phyloP scores from a whole-genome alignment of 352 stramenopile species.

The Phytophthora fragariaefolia region DNA sequence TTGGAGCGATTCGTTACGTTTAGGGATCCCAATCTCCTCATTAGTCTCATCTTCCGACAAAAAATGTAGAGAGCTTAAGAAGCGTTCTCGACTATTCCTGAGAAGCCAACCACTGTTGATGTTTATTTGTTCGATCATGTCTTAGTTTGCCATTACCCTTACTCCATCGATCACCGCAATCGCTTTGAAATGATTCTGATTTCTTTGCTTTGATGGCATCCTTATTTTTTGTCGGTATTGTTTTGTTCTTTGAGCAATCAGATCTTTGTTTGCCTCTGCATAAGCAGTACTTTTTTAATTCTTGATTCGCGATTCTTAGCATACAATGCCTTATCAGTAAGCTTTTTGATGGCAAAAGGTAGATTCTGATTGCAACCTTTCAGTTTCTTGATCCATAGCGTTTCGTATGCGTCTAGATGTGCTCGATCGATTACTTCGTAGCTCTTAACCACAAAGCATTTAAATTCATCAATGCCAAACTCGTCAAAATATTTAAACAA shows the following conservation, averaged over 20 bases:
- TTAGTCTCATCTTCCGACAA: too few relatives aligned
- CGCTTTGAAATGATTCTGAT: neutral
- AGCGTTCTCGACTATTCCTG: too few relatives aligned
- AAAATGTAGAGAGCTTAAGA: too few relatives aligned
- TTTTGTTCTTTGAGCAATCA: constrained; percentile 2
- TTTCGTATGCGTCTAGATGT: constrained; percentile 10
- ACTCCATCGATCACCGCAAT: constrained; percentile 2
- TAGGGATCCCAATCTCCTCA: too few relatives aligned
- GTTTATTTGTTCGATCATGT: constrained; percentile 2
- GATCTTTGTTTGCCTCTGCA: constrained; percentile 10
- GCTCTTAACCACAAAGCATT: neutral
- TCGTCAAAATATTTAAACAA: neutral
- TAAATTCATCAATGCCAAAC: constrained; percentile 4
- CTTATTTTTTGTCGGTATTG: neutral
- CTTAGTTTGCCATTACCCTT: neutral
- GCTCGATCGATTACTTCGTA: constrained; percentile 2
- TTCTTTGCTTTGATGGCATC: constrained; percentile 13
- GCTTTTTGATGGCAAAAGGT: constrained; percentile 9
- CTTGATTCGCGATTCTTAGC: constrained; percentile 1
- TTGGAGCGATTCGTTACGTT: too few relatives aligned
- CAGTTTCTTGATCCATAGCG: constrained; percentile 14
- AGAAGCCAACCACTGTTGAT: neutral
- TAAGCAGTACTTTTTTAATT: constrained; percentile 1
- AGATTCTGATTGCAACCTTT: constrained; percentile 6
- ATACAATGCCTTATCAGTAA: constrained; percentile 4